Percentiles rank a stretch among this genome's conserved stretches.
These are phyloP conservation scores for Penicillium subrubescens DNA, from an alignment of 495 filamentous ascomycete genomes.

Conservation along the genomic window DNA sequence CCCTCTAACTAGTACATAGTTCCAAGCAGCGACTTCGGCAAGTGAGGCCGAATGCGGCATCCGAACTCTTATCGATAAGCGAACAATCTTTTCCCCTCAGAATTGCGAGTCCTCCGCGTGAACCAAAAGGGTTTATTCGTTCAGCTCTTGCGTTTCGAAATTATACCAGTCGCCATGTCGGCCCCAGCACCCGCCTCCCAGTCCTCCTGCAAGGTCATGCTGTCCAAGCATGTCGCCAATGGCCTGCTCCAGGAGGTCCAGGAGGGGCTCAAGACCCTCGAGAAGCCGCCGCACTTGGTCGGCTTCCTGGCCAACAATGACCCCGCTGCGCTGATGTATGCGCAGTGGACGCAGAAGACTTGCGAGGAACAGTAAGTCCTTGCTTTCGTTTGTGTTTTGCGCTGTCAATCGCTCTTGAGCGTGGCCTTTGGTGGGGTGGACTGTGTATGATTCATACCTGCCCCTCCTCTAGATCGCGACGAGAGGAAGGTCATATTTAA, in stretches of 20 bases:
- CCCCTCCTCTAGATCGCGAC: slow-evolving; percentile 18
- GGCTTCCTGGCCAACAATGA: slow-evolving; percentile 92
- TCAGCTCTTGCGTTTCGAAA: slow-evolving; percentile 11
- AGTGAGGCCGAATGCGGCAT: slow-evolving; percentile 41
- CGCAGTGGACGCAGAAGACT: slow-evolving; percentile 95
- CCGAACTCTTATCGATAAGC: slow-evolving; percentile 49
- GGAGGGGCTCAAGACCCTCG: slow-evolving; percentile 67
- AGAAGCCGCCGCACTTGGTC: slow-evolving; percentile 73
- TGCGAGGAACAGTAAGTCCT: slow-evolving; percentile 83
- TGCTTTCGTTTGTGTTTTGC: neutral
- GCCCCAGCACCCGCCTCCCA: slow-evolving; percentile 33
- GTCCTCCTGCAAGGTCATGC: slow-evolving; percentile 86
- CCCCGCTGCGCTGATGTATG: slow-evolving; percentile 88
- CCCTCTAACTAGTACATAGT: too few relatives aligned
- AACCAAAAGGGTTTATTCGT: slow-evolving; percentile 14
- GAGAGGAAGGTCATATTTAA: neutral
- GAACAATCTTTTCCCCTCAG: slow-evolving; percentile 40
- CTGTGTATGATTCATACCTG: slow-evolving; percentile 30
- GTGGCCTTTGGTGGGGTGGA: slow-evolving; percentile 19
- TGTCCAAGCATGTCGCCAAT: slow-evolving; percentile 82
- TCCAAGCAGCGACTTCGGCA: slow-evolving; percentile 11
- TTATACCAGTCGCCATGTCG: slow-evolving; percentile 33
- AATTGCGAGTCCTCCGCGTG: slow-evolving; percentile 25
- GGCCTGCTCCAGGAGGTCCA: slow-evolving; percentile 75
- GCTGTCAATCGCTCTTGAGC: slow-evolving; percentile 18